These are phyloP conservation scores for Cerrena zonata DNA, from an alignment of 1,284 basidiomycete genomes.

Conservation along the genomic window DNA sequence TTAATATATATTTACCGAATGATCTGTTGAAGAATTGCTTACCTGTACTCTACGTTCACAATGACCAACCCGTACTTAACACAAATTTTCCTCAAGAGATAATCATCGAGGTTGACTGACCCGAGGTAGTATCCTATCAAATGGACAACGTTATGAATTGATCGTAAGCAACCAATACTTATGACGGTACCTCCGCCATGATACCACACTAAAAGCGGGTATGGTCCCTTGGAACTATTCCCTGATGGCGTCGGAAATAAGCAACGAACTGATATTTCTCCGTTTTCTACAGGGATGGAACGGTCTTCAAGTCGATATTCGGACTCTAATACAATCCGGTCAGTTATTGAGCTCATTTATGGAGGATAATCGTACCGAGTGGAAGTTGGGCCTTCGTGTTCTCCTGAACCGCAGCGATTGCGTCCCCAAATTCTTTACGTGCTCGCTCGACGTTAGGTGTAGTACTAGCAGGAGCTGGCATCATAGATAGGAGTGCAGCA, in stretches of 20 bases:
- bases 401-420: background rate
- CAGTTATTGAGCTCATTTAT: background rate
- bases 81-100: conserved; percentile 4
- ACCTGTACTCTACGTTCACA: conserved; percentile 21
- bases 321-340: background rate
- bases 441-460: background rate
- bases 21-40: background rate
- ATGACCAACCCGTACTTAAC: conserved; percentile 15
- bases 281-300: background rate
- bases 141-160: too few relatives aligned
- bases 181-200: conserved; percentile 6
- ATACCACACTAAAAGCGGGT: conserved; percentile 4
- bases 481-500: background rate
- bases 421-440: background rate
- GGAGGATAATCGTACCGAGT: background rate
- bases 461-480: too few relatives aligned
- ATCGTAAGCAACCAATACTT: too few relatives aligned
- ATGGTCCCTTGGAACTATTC: background rate
- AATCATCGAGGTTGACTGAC: conserved; percentile 12
- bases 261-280: background rate
- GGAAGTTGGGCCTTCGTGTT: background rate
- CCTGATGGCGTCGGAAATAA: background rate
- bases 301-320: background rate
- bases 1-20: background rate
- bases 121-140: conserved; percentile 14